These are phyloP conservation scores for Monotropa hypopitys DNA, from an alignment of 179 eudicot species.

Conservation along the genomic window DNA sequence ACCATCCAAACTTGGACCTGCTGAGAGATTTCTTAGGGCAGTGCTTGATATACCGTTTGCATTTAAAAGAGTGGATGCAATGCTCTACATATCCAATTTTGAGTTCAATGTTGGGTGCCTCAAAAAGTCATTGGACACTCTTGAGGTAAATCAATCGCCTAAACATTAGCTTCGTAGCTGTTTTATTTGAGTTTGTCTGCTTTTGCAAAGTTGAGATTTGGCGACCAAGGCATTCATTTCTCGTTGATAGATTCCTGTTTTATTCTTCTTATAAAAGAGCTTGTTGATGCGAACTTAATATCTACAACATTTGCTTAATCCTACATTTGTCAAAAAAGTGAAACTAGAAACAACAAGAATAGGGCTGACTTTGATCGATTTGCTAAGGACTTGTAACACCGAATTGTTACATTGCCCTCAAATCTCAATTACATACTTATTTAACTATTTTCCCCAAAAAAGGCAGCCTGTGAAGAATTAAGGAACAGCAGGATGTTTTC, in stretches of 20 bases:
- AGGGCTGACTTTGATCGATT: too few species aligned
- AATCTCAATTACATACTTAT: background rate
- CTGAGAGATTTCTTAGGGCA: conserved; percentile 82
- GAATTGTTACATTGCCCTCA: background rate
- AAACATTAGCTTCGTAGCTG: background rate
- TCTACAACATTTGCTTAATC: background rate
- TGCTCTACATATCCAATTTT: conserved; percentile 75
- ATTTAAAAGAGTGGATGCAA: conserved; percentile 69
- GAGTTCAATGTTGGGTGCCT: conserved; percentile 83
- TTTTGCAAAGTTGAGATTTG: background rate
- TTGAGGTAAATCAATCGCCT: conserved; percentile 50
- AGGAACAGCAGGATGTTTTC: conserved; percentile 82
- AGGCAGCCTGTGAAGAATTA: conserved; percentile 93
- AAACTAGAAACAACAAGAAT: too few species aligned
- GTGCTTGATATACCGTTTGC: conserved; percentile 80
- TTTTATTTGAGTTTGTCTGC: background rate
- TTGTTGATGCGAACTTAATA: background rate
- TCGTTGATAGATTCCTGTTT: background rate
- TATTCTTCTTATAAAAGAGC: background rate
- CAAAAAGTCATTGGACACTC: conserved; percentile 66
- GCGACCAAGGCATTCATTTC: background rate
- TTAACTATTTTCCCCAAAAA: background rate
- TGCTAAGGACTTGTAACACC: too few species aligned
- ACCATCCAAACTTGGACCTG: conserved; percentile 78
- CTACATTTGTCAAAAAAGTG: too few species aligned